Conservation (phyloP, 2,329 filamentous ascomycete genomes). For the Kalmusia sp. region DNA sequence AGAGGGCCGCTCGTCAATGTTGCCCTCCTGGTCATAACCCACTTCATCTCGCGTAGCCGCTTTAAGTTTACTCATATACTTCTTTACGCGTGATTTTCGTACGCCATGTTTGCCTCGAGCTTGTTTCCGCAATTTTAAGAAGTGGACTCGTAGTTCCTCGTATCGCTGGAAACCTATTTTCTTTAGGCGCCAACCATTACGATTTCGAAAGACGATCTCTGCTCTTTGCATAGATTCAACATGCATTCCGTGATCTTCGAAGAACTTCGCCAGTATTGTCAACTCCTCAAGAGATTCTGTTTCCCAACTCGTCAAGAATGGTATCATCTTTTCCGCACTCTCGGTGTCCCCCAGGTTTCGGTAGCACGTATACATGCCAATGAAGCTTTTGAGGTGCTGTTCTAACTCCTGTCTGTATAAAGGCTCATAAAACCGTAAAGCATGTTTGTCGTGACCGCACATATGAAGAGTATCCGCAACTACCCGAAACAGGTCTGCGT, state of each 20-base stretch:
- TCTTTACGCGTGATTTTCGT: conserved; percentile 35
- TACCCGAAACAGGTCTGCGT: conserved; percentile 81
- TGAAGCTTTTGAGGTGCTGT: conserved; percentile 39
- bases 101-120: conserved; percentile 36
- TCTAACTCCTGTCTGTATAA: conserved; percentile 40
- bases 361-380: conserved; percentile 66
- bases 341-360: conserved; percentile 67
- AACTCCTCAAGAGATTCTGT: conserved; percentile 76
- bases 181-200: conserved; percentile 52
- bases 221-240: conserved; percentile 51
- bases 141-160: conserved; percentile 34
- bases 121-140: conserved; percentile 31
- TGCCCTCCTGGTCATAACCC: conserved; percentile 25
- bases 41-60: conserved; percentile 25
- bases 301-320: conserved; percentile 76
- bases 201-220: conserved; percentile 77
- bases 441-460: conserved; percentile 59
- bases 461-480: conserved; percentile 66
- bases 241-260: conserved; percentile 72
- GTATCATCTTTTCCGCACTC: conserved; percentile 79
- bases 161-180: conserved; percentile 48
- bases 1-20: conserved; percentile 25
- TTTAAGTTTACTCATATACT: conserved; percentile 33
- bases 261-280: conserved; percentile 81
- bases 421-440: conserved; percentile 65